These are phyloP conservation scores for Bisporella sp. DNA, from an alignment of 2,329 filamentous ascomycete species.

Conservation along the genomic window DNA sequence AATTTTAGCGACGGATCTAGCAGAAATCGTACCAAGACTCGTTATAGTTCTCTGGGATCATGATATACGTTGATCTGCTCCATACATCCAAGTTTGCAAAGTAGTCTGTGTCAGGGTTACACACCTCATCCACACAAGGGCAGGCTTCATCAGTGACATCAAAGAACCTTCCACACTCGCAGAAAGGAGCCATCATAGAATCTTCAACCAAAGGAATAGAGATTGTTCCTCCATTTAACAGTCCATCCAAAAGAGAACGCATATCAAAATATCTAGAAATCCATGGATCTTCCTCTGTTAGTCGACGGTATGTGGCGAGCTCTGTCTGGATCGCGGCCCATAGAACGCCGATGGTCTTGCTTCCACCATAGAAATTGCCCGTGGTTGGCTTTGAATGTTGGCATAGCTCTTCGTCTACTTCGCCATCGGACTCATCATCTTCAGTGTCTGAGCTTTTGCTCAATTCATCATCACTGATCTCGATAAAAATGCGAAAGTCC, in stretches of 20 bases:
- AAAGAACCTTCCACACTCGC: not conserved
- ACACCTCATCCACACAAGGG: not conserved
- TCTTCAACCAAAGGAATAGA: not conserved
- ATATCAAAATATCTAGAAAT: conserved; percentile 15
- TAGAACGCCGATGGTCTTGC: conserved; percentile 15
- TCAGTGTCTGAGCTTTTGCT: not conserved
- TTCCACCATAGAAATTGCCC: conserved; percentile 8
- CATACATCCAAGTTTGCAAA: not conserved
- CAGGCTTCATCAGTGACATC: not conserved
- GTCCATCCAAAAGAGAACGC: conserved; percentile 1
- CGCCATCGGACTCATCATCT: not conserved
- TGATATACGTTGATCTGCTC: not conserved
- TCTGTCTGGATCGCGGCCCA: conserved; percentile 33
- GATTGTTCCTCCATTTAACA: not conserved
- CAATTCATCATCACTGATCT: not conserved
- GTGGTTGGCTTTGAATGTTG: not conserved
- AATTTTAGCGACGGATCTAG: too few species aligned
- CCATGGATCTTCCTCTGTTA: conserved; percentile 20
- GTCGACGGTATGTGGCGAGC: conserved; percentile 29
- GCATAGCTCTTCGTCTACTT: not conserved
- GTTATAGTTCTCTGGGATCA: not conserved
- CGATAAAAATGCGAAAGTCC: not conserved
- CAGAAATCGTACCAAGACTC: too few species aligned
- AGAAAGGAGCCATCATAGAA: not conserved
- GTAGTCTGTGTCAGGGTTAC: not conserved